phyloP scores from a whole-genome alignment of 2,329 filamentous ascomycete species.

The Raffaelea ambrosiae region DNA sequence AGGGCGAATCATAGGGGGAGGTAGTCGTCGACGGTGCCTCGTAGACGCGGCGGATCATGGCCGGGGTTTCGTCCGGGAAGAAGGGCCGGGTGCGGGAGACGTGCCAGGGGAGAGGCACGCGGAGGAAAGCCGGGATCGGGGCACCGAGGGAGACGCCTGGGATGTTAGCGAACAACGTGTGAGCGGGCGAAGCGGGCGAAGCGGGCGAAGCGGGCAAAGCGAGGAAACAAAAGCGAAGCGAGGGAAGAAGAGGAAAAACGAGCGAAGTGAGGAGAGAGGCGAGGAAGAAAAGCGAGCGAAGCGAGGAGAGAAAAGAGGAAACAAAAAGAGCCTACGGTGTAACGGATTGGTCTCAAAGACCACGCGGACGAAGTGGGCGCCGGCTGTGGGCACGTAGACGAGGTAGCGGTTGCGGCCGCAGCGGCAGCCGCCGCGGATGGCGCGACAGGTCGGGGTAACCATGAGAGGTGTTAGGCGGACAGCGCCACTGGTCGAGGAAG shows the following conservation, averaged over 20 bases:
- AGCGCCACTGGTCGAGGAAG: no score
- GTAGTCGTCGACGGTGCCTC: constrained; percentile 30
- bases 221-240: not conserved
- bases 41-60: constrained; percentile 59
- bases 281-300: not conserved
- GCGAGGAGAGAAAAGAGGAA: not conserved
- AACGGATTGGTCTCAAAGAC: constrained; percentile 64
- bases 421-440: constrained; percentile 68
- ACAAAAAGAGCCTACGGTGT: constrained; percentile 52
- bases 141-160: constrained; percentile 60
- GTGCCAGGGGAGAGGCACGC: constrained; percentile 75
- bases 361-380: constrained; percentile 52
- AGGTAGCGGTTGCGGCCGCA: constrained; percentile 82
- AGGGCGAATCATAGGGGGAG: constrained; percentile 38
- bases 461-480: not conserved
- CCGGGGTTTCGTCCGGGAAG: constrained; percentile 67
- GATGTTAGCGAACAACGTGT: not conserved
- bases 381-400: constrained; percentile 56
- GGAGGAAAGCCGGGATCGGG: constrained; percentile 72
- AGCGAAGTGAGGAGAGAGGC: not conserved
- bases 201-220: not conserved
- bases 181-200: not conserved
- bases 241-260: not conserved
- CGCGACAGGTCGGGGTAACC: not conserved
- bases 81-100: constrained; percentile 65